Percentiles rank a stretch among this genome's conserved stretches.
phyloP scores from a whole-genome alignment of 148 eudicot species.

The Nyssa sinensis region DNA sequence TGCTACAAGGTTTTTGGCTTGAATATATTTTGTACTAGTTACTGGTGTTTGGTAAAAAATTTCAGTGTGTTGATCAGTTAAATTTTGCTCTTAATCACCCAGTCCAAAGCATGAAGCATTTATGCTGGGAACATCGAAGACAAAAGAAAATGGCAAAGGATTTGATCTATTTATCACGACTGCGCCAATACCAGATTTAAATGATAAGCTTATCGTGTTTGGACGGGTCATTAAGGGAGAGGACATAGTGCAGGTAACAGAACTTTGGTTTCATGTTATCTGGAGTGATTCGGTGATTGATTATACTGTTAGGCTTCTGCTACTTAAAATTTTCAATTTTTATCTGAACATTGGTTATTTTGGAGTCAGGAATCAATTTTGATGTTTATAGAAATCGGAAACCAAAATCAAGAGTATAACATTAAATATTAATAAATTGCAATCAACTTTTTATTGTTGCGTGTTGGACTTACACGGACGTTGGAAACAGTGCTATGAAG shows the following conservation, averaged over 20 bases:
- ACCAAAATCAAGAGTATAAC: too few species aligned
- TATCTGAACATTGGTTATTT: neutral
- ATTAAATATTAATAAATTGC: too few species aligned
- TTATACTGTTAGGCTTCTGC: neutral
- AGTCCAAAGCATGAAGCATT: slow-evolving; percentile 92
- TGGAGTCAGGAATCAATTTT: neutral
- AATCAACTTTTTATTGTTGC: too few species aligned
- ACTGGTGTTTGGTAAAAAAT: neutral
- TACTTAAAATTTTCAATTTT: neutral
- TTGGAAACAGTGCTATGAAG: too few species aligned
- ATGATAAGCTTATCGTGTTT: slow-evolving; percentile 74
- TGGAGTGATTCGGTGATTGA: neutral
- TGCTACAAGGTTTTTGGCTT: slow-evolving; percentile 53
- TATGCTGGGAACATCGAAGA: slow-evolving; percentile 88
- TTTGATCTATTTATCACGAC: slow-evolving; percentile 84
- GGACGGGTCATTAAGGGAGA: slow-evolving; percentile 80
- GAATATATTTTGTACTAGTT: neutral
- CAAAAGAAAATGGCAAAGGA: slow-evolving; percentile 44
- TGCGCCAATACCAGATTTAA: slow-evolving; percentile 85
- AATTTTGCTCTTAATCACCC: slow-evolving; percentile 12
- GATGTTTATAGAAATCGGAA: too few species aligned
- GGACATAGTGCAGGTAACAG: slow-evolving; percentile 78
- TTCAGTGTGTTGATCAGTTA: neutral
- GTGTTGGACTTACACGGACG: too few species aligned
- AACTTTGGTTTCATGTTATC: neutral